Evolutionary conservation across 768 basidiomycete species (phyloP).

Genomic region (Suillus clintonianus): DNA sequence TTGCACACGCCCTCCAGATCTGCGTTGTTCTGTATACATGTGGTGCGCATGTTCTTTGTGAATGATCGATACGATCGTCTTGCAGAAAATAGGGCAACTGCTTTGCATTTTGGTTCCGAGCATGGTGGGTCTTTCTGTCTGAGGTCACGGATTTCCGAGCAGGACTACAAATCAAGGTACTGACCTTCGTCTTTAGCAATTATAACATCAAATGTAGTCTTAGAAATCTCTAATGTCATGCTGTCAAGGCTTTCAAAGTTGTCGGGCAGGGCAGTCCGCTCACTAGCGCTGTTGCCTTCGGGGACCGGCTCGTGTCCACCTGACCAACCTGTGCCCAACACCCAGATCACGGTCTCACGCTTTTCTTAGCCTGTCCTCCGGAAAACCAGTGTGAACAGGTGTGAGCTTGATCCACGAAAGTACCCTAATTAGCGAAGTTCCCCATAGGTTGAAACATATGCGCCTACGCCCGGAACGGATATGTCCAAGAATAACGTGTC

Average conservation of each 20-base stretch:
- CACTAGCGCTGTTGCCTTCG: not conserved
- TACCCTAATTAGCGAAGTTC: not conserved
- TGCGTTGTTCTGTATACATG: not conserved
- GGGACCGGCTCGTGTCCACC: not conserved
- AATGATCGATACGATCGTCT: not conserved
- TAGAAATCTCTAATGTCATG: not conserved
- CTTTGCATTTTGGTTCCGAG: not conserved
- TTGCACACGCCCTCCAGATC: not conserved
- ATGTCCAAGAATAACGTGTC: slow-evolving; percentile 20
- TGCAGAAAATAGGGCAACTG: not conserved
- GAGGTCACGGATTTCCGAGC: not conserved
- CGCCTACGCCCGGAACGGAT: slow-evolving; percentile 6
- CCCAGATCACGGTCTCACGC: slow-evolving; percentile 13
- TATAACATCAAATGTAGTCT: not conserved
- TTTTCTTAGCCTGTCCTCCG: slow-evolving; percentile 9
- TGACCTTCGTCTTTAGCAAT: not conserved
- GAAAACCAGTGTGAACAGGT: not conserved
- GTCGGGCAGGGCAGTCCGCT: slow-evolving; percentile 1
- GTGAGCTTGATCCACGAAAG: not conserved
- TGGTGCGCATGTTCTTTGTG: not conserved
- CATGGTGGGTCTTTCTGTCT: not conserved
- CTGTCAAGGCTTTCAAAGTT: not conserved
- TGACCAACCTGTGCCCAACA: not conserved
- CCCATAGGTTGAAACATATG: not conserved
- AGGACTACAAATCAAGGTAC: not conserved